Evolutionary conservation across 2,329 filamentous ascomycete genomes (phyloP), one percentile per base, ranked within the genome.

Genomic region (Cryphonectria radicalis): DNA sequence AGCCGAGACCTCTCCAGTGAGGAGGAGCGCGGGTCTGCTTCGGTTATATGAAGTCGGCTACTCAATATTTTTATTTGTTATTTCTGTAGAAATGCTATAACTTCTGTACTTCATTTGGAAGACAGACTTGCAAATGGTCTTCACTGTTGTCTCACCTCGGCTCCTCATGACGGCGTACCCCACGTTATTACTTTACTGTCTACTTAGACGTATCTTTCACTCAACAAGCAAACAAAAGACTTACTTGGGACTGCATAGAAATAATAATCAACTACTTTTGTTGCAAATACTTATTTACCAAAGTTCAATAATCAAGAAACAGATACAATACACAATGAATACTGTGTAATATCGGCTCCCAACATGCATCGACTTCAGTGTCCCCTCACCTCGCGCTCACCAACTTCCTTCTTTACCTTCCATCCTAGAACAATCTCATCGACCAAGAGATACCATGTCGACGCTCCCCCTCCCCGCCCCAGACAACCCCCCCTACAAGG

Each of bases 401-500:
- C 55, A 28, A 35, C 35, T 2, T 6, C 22, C 4, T 43, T 37
- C 3, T 4, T 3, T 19, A 32, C 32, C 32, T 32, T 7, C 6
- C n/a, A n/a, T 11, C 0, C 62, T n/a, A 57, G 53, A 5, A 0
- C 7, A 1, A 28, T 28, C 50, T 53, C 65, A 13, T 25, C 4
- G 6, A 42, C 28, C 17, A 35, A 5, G n/a, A 60, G 59, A n/a
- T 25, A 46, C 22, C 7, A 32, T 14, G 5, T 60, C 19, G 37
- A 19, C 35, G 66, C 42, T 4, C 13, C 62, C 1, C 13, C 40
- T 22, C 4, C 68, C 13, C 25, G 37, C 14, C 60, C 25, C 13
- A 68, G 28, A 28, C 37, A 53, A n/a, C 62, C 68, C 2, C 71
- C 71, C 4, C 25, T 72, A 8, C 78, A 82, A 32, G 85, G 84